Evolutionary conservation across 2,329 filamentous ascomycete genomes (phyloP), one percentile per base, ranked within the genome.

Genomic region (Verticillium dahliae): DNA sequence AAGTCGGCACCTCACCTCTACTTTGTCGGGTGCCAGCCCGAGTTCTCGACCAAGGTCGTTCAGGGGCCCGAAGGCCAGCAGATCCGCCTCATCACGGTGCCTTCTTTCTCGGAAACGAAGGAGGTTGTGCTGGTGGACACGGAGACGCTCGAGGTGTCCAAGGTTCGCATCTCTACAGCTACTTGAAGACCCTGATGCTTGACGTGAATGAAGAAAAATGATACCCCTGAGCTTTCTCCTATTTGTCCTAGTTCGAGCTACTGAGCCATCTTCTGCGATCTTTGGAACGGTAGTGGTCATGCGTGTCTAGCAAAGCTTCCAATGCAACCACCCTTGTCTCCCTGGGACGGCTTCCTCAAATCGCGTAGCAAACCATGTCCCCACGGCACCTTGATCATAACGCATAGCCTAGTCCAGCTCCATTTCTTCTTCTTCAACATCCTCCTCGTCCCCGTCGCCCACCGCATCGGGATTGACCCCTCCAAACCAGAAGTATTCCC

Each of bases 1-100:
- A 85, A 88, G 65, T 79, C 87, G 18, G 96, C 91, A 65, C 95
- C 95, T 2, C 94, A 99, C 70, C 80, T 99, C 37, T 98, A 92
- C 77, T 91, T 99, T 72, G 89, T 90, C 1, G 93, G 93, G 15
- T 92, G 90, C 68, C 92, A 97, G 73, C 88, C 91, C 2, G 80
- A 81, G 59, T 96, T 96, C 73, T 87, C 85, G 59, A 93, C 89
- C 2, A 85, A 82, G 35, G 74, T 89, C 1, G 88, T 96, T 39
- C 78, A 88, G 52, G 89, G 89, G 0, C 80, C 82, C 0, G 80
- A 86, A 1, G 88, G 87, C 1, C 89, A 96, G 73, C 76, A 78
- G 18, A 90, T 97, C 9, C 82, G 92, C 52, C 78, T 98, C 3
- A 78, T 99, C n/a, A 83, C 91, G 0, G 84, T 99, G 45, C 96